Evolutionary conservation across 805 yeast genomes (phyloP), one percentile per base, ranked within the genome.

Genomic region (Lachancea nothofagi): DNA sequence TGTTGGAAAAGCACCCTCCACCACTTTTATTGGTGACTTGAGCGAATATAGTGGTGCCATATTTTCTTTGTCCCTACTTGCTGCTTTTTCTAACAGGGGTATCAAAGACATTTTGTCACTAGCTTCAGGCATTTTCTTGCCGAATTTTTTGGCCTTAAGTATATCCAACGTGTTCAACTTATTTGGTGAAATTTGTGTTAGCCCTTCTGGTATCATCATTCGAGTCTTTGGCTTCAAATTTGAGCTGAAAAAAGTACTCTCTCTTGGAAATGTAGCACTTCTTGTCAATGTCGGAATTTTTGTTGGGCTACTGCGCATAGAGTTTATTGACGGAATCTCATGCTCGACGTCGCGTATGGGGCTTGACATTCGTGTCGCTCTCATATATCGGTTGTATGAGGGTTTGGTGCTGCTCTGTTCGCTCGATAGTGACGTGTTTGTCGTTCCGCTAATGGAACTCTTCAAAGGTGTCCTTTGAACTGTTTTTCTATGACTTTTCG

Each of bases 141-240:
- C 12, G 17, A 6, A 9, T 3, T 22, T n/a, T 15, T 15, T 4
- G 12, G 12, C 23, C 3, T 22, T 13, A 3, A 5, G 19, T 17
- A 7, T 14, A 15, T 23, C 15, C 23, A 33, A 38, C 15, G 37
- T 47, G 30, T 49, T 50, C 25, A 51, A 29, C 21, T 38, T 53
- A 27, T 45, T 57, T 3, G 46, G 35, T 13, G 51, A 44, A 3
- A 57, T 22, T 14, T 56, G 58, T 34, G 53, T 53, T 18, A 58
- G 37, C 32, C 54, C 44, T 3, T 54, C 50, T 6, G 62, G 59
- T 10, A 46, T 43, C 8, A 48, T 40, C 47, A 33, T 35, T 33
- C 19, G 33, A 34, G 13, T 18, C 27, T 27, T 29, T 22, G 18
- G 38, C 4, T 31, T 31, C 18, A 21, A 20, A 12, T 18, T 5